Evolutionary conservation across 306 rosid species (phyloP), one percentile per base, ranked within the genome.

Genomic region (Fagus crenata): DNA sequence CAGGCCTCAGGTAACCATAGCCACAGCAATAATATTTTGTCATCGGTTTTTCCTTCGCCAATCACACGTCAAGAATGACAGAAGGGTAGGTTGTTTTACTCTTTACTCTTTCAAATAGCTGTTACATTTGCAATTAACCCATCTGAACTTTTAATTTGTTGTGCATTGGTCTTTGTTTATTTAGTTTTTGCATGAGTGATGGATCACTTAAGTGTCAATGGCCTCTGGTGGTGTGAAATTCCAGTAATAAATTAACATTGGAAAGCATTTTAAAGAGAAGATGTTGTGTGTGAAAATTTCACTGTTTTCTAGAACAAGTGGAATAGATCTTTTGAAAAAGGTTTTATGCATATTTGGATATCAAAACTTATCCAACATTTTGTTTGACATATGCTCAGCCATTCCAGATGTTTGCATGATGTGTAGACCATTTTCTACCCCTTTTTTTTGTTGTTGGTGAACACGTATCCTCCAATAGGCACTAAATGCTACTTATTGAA

Each of bases 1-100:
- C 96, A 95, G 98, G 63, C 98, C 97, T 80, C 98, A 95, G 86
- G 95, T 95, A 74, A 95, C 98, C 69, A 95, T 95, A 76, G 98
- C 98, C 46, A 92, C 98, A 35, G 97, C 98, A 69, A 95, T 95
- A 86, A 90, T 92, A 37, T 92, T 95, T 86, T 95, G 97, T 78
- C 98, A 95, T 69, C 90, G 98, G 72, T 92, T 95, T 85, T 95
- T 95, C 81, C 97, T 90, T 81, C 91, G 97, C 53, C 98, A 95
- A 84, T 95, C 98, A 81, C 98, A 89, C 81, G 96, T 87, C 73
- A 95, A 91, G 86, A 95, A 95, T 87, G 98, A 95, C 84, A 86
- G 98, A 81, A 89, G 98, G 96, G 98, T 95, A 82, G 67, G 40
- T 53, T 77, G 51, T 53, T 49, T 53, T 41, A 6, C 28, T 22